These are phyloP conservation scores for Trichoderma gamsii DNA, from an alignment of 495 filamentous ascomycete species.

Conservation along the genomic window DNA sequence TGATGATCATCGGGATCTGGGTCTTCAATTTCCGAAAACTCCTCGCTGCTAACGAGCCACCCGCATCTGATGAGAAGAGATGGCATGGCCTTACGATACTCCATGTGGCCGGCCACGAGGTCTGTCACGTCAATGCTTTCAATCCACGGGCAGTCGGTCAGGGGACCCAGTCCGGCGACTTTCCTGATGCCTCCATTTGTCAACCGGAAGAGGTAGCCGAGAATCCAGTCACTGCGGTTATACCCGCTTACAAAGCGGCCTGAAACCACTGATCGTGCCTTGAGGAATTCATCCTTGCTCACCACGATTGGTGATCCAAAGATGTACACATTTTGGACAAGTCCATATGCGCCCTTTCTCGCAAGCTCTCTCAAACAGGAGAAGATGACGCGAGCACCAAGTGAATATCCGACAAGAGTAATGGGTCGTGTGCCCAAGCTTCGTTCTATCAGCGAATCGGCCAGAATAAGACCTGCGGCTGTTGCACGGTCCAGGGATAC, in stretches of 20 bases:
- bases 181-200: conserved; percentile 88
- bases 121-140: conserved; percentile 89
- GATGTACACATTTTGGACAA: conserved; percentile 92
- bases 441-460: conserved; percentile 86
- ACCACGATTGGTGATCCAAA: conserved; percentile 91
- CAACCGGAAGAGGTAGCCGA: conserved; percentile 93
- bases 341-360: conserved; percentile 75
- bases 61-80: conserved; percentile 71
- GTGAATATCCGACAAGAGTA: conserved; percentile 93
- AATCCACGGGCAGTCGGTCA: conserved; percentile 70
- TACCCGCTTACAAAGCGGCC: conserved; percentile 95
- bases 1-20: conserved; percentile 91
- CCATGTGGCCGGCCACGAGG: conserved; percentile 90
- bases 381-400: conserved; percentile 90
- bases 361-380: conserved; percentile 85
- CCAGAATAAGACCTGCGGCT: conserved; percentile 84
- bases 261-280: conserved; percentile 71
- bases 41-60: conserved; percentile 84
- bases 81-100: conserved; percentile 89
- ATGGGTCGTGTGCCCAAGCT: conserved; percentile 88
- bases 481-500: conserved; percentile 88
- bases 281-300: conserved; percentile 84
- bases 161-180: conserved; percentile 78
- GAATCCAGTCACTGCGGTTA: conserved; percentile 92
- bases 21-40: conserved; percentile 96